phyloP scores from a whole-genome alignment of 257 asterid genomes.

The Solanum neorickii region DNA sequence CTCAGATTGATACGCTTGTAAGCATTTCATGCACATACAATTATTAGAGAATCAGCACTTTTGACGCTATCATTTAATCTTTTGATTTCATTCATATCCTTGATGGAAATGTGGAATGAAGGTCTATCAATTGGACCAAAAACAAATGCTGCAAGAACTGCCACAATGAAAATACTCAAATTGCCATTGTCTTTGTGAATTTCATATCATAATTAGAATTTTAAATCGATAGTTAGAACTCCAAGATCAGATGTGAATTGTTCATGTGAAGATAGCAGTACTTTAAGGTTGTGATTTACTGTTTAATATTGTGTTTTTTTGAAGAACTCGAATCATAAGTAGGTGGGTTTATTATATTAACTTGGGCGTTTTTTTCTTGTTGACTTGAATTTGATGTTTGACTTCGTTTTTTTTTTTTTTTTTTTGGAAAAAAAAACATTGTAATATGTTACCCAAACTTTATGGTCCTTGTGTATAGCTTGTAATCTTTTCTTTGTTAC shows the following conservation, averaged over 20 bases:
- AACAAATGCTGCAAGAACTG: background rate
- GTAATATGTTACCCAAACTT: background rate
- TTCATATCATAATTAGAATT: background rate
- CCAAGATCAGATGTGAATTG: background rate
- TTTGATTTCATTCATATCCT: background rate
- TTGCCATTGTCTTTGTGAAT: background rate
- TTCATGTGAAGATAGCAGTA: background rate
- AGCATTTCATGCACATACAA: constrained; percentile 17
- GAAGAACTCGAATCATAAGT: background rate
- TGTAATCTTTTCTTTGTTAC: background rate
- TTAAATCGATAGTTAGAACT: background rate
- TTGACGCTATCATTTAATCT: background rate
- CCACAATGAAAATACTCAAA: background rate
- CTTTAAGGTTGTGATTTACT: background rate
- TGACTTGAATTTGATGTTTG: background rate
- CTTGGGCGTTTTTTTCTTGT: background rate
- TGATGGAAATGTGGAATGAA: background rate
- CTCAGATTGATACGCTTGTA: constrained; percentile 88
- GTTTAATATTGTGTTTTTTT: background rate
- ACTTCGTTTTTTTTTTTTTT: background rate
- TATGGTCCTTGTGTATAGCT: background rate
- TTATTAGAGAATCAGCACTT: background rate
- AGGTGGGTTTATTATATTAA: background rate
- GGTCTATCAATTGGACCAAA: background rate
- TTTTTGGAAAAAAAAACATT: background rate